Evolutionary conservation across 1,139 yeast species (phyloP), one percentile per base, ranked within the genome.

Genomic region (Chernovozyma aurita): DNA sequence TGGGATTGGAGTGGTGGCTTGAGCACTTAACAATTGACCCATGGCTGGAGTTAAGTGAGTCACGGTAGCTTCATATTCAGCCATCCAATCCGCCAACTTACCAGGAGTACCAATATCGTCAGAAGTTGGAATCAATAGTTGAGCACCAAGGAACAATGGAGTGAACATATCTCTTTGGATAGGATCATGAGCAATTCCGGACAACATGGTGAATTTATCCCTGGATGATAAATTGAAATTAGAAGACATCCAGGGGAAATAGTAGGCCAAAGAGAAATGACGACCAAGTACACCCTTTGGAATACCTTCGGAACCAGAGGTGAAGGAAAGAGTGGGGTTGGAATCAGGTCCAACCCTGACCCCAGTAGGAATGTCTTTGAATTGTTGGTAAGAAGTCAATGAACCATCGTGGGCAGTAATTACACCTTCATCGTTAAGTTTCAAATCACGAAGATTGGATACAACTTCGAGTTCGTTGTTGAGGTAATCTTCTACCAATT

Each of bases 41-140:
- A 94, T 92, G 3, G 98, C 98, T 6, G 99, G 99, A 0, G 99
- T 92, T 61, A 92, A 73, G 59, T 92, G 99, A 1, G 99, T 92
- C 1, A 92, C 97, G 3, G 97, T 83, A 21, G 97, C 97, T 17
- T 85, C 86, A 50, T 88, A 78, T 43, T 74, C 79, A 27, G 84
- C 79, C 95, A 94, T 88, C 99, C 99, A 92, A 50, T 86, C 94
- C 4, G 99, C 98, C 38, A 92, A 70, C 55, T 83, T 81, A 28
- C 98, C 98, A 5, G 99, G 98, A 4, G 98, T 92, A 34, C 98
- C 98, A 53, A 92, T 92, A 57, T 94, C 99, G 57, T 92, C 97
- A 17, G 88, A 80, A 11, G 97, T 88, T 36, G 99, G 99, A 20
- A 92, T 95, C 44, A 87, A 71, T 40, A 92, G 70, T 49, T 82